Conservation (phyloP, 306 rosid genomes). For the Fragaria nilgerrensis region DNA sequence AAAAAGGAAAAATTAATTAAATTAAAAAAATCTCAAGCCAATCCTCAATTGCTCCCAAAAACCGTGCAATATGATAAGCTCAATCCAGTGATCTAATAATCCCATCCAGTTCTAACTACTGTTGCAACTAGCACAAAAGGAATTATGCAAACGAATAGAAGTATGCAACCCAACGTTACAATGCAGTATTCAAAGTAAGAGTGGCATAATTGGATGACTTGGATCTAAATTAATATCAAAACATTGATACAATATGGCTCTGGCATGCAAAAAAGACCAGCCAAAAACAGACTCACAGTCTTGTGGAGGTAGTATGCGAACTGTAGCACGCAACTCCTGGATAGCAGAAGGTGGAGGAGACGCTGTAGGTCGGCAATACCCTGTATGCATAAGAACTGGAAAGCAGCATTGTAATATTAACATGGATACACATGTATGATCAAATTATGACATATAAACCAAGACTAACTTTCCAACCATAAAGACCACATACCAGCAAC, state of each 20-base stretch:
- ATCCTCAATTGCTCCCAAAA: not conserved
- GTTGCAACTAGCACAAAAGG: not conserved
- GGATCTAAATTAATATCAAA: not conserved
- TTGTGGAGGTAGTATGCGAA: conserved; percentile 80
- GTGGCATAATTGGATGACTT: not conserved
- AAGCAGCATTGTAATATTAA: conserved; percentile 37
- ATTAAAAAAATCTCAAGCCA: not conserved
- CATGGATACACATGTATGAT: conserved; percentile 15
- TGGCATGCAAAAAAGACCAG: not conserved
- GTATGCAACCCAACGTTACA: not conserved
- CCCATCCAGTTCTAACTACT: not conserved
- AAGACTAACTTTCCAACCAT: not conserved
- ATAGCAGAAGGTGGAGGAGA: conserved; percentile 87
- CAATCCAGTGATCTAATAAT: not conserved
- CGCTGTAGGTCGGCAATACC: conserved; percentile 94
- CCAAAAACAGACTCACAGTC: conserved; percentile 60
- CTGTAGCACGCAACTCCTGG: conserved; percentile 77
- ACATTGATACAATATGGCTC: not conserved
- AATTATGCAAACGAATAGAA: not conserved
- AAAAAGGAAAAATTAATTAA: not conserved
- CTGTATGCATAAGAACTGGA: conserved; percentile 96
- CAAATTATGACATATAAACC: conserved; percentile 18
- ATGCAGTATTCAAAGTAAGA: not conserved
- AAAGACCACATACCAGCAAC: conserved; percentile 72
- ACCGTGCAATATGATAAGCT: not conserved